phyloP scores from a whole-genome alignment of 2,329 filamentous ascomycete species.

The Annulohypoxylon truncatum region DNA sequence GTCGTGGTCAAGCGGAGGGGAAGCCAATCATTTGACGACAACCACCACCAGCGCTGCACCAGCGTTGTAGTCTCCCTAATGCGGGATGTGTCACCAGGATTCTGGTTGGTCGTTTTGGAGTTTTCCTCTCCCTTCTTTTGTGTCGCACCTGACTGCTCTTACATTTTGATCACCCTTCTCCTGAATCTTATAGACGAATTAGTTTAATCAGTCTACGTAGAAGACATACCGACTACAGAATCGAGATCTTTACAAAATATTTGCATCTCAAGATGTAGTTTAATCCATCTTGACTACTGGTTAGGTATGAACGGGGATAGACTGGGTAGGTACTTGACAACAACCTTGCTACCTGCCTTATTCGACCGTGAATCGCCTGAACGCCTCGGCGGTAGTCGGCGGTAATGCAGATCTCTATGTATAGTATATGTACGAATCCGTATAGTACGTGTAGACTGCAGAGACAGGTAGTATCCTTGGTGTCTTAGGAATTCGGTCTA shows the following conservation, averaged over 20 bases:
- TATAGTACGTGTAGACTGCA: not conserved
- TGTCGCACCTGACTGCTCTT: slow-evolving; percentile 26
- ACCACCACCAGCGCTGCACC: slow-evolving; percentile 23
- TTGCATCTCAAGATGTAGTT: slow-evolving; percentile 3
- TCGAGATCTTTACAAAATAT: slow-evolving; percentile 4
- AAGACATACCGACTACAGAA: slow-evolving; percentile 7
- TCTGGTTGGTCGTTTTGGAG: slow-evolving; percentile 33
- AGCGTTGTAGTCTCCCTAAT: slow-evolving; percentile 28
- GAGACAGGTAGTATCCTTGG: not conserved
- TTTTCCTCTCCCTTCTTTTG: slow-evolving; percentile 16
- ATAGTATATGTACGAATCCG: slow-evolving; percentile 1
- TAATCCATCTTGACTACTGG: slow-evolving; percentile 3
- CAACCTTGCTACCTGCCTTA: slow-evolving; percentile 30
- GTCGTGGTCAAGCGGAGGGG: slow-evolving; percentile 21
- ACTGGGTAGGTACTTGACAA: not conserved
- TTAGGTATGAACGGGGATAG: slow-evolving; percentile 7
- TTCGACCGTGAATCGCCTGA: slow-evolving; percentile 22
- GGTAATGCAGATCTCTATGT: slow-evolving; percentile 28
- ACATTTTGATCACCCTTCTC: slow-evolving; percentile 34
- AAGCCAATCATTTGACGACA: slow-evolving; percentile 31
- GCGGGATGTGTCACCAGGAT: slow-evolving; percentile 23
- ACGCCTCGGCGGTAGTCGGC: slow-evolving; percentile 32
- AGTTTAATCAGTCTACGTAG: not conserved
- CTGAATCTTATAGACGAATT: slow-evolving; percentile 13
- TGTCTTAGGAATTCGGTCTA: slow-evolving; percentile 16